phyloP scores from a whole-genome alignment of 1,284 basidiomycete genomes.

The Rhodotorula sp. region DNA sequence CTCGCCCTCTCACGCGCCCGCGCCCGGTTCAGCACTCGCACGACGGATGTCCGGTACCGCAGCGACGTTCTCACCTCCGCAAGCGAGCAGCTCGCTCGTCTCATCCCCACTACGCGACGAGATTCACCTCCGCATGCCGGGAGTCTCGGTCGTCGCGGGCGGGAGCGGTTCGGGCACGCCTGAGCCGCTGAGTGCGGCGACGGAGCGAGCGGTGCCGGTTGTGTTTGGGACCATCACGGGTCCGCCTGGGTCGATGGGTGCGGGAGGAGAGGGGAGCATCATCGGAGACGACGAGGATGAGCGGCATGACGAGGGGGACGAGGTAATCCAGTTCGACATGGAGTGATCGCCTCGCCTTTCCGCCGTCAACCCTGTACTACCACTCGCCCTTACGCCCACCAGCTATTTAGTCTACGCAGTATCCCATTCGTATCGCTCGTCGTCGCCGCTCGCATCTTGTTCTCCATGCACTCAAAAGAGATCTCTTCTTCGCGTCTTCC shows the following conservation, averaged over 20 bases:
- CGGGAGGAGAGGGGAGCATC: not conserved
- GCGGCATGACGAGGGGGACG: conserved; percentile 6
- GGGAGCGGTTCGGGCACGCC: not conserved
- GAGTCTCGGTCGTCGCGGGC: not conserved
- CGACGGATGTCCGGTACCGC: too few species aligned
- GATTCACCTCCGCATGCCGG: not conserved
- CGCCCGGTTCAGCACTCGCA: not conserved
- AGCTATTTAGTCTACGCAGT: not conserved
- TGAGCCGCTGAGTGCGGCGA: not conserved
- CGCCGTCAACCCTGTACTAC: not conserved
- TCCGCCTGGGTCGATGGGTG: not conserved
- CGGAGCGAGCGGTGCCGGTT: not conserved
- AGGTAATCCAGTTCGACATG: conserved; percentile 35
- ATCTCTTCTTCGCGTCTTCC: too few species aligned
- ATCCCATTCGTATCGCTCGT: not conserved
- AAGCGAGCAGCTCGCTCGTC: not conserved
- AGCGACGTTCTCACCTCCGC: not conserved
- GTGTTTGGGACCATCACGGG: too few species aligned
- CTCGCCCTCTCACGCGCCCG: not conserved
- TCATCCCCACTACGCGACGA: not conserved
- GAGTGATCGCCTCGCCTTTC: not conserved
- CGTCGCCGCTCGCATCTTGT: not conserved
- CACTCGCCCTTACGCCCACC: not conserved
- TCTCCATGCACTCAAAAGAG: not conserved
- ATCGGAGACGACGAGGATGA: conserved; percentile 7